Percentiles rank a stretch among this genome's conserved stretches.
Conservation (phyloP, 2,329 filamentous ascomycete species). For the Penicillium sp. region DNA sequence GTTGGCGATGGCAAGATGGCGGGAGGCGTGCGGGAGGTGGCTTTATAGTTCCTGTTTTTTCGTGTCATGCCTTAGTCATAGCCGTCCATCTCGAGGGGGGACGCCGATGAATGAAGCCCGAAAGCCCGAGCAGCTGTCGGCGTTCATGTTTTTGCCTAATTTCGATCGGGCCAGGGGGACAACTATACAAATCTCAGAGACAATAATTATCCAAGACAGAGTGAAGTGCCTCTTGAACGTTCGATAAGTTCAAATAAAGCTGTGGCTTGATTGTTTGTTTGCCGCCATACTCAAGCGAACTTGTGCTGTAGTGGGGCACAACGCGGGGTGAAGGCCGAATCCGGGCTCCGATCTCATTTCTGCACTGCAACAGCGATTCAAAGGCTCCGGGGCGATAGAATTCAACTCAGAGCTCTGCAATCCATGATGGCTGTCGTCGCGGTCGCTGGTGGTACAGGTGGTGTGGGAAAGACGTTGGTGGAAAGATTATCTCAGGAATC, state of each 20-base stretch:
- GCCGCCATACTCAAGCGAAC: slow-evolving; percentile 6
- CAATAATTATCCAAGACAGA: background rate
- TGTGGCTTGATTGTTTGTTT: background rate
- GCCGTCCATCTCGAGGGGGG: slow-evolving; percentile 8
- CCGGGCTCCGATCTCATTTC: background rate
- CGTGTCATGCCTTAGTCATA: slow-evolving; percentile 28
- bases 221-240: background rate
- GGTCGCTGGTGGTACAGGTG: slow-evolving; percentile 53
- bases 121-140: slow-evolving; percentile 27
- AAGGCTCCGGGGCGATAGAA: background rate
- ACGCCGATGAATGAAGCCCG: slow-evolving; percentile 32
- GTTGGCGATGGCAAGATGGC: slow-evolving; percentile 4
- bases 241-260: background rate
- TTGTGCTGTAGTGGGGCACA: slow-evolving; percentile 16
- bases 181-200: background rate
- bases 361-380: background rate
- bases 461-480: slow-evolving; percentile 53
- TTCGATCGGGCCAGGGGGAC: background rate
- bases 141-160: slow-evolving; percentile 3
- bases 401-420: background rate
- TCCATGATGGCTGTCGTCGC: slow-evolving; percentile 47
- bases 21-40: slow-evolving; percentile 9
- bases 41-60: slow-evolving; percentile 20
- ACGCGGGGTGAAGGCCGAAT: slow-evolving; percentile 16
- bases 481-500: slow-evolving; percentile 44